Evolutionary conservation across 345 rosid species (phyloP).

Genomic region (Ailanthus altissimus): DNA sequence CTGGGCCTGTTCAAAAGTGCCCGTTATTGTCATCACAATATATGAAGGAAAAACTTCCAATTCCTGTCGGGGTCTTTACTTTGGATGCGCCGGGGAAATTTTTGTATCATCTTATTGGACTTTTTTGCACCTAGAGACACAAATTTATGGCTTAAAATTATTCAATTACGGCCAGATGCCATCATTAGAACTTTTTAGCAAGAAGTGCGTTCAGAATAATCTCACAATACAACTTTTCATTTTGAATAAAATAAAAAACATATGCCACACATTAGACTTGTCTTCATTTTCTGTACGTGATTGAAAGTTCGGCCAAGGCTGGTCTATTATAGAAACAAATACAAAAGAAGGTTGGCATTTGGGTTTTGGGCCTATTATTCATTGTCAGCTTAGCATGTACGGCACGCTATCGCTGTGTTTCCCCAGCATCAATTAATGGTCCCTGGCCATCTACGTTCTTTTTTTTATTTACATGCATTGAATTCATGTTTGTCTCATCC

Average conservation of each 20-base stretch:
- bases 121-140: not conserved
- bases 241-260: no score
- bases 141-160: not conserved
- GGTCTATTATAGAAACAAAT: not conserved
- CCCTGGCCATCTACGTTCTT: not conserved
- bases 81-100: not conserved
- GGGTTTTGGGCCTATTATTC: slow-evolving; percentile 1
- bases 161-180: not conserved
- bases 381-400: slow-evolving; percentile 1
- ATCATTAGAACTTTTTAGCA: not conserved
- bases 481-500: not conserved
- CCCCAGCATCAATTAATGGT: not conserved
- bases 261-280: not conserved
- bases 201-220: not conserved
- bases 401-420: not conserved
- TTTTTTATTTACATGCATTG: not conserved
- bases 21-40: not conserved
- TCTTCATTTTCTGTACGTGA: not conserved
- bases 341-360: no score
- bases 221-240: no score
- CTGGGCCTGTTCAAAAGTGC: not conserved
- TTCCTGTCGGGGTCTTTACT: not conserved
- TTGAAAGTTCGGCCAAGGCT: not conserved
- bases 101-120: not conserved
- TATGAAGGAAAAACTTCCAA: slow-evolving; percentile 4